Evolutionary conservation across 148 eudicot species (phyloP).

Genomic region (Cornus suecica): DNA sequence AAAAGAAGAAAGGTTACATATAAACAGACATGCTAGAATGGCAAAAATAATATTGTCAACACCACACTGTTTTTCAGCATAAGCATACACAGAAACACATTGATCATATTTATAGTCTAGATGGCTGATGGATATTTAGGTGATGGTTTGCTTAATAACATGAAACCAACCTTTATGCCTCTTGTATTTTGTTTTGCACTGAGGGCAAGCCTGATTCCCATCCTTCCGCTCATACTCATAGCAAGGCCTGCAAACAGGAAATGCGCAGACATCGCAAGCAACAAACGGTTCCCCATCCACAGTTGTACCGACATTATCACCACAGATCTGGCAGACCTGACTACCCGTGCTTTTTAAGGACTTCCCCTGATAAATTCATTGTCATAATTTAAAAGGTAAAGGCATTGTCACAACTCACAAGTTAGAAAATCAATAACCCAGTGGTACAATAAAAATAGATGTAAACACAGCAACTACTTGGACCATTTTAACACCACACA

Average conservation of each 20-base stretch:
- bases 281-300: conserved; percentile 58
- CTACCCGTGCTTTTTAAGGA: conserved; percentile 27
- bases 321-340: conserved; percentile 73
- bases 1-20: too few species aligned
- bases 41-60: too few species aligned
- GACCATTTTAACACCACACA: background rate
- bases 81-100: background rate
- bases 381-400: too few species aligned
- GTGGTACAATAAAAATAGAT: background rate
- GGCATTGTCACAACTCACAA: background rate
- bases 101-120: background rate
- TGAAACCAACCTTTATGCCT: conserved; percentile 54
- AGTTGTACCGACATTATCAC: conserved; percentile 50
- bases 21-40: too few species aligned
- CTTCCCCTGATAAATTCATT: conserved; percentile 22
- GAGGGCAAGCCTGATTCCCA: conserved; percentile 71
- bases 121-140: too few species aligned
- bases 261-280: conserved; percentile 67
- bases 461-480: background rate
- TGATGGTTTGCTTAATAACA: background rate
- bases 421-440: background rate
- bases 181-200: conserved; percentile 79
- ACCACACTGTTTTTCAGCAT: too few species aligned
- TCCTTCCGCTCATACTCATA: conserved; percentile 77
- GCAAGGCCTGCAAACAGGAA: conserved; percentile 74